Base-by-base conservation (phyloP, 805 yeast species). In the Metschnikowia picachoensis region DNA sequence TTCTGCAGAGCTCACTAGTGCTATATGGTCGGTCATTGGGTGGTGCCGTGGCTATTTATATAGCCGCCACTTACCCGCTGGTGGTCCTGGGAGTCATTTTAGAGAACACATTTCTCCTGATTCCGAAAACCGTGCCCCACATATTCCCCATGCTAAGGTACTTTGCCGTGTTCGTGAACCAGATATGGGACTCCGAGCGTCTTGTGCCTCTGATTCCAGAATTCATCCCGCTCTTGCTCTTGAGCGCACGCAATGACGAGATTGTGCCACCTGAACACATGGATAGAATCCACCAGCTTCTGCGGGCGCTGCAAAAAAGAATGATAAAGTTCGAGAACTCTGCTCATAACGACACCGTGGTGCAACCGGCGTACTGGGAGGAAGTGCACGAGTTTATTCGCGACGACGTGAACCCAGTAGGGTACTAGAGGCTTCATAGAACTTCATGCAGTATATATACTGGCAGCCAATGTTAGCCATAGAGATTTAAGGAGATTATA, bases 11-110 rank as follows among this genome's bases (percentile, higher is more conserved):
- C 1, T 67, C 81, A 10, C 50, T 91, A 2, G 68, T 88, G 0
- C 70, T 90, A 9, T 90, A 90, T 60, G 98, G 98, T 2, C 74
- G 97, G 41, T 87, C 96, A 9, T 68, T 92, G 11, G 99, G 99
- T 31, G 98, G 98, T 3, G 99, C 98, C 0, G 96, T 87, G 31
- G 89, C 95, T 8, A 78, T 90, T 15, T 86, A 89, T 65, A 77
- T 89, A 43, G 90, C 94, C 0, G 73, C 88, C 2, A 74, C 73
- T 17, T 77, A 74, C 56, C 70, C 81, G 2, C 56, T 64, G 1
- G 48, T 72, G 29, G 68, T 88, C 12, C 73, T 74, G 44, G 96
- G 85, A 1, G 55, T 91, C 9, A 76, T 94, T 2, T 64, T 92
- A 31, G 99, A 92, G 59, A 92, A 92, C 63, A 89, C 98, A 0